Conservation (phyloP, 2,329 filamentous ascomycete genomes). For the Epichloe baconii region DNA sequence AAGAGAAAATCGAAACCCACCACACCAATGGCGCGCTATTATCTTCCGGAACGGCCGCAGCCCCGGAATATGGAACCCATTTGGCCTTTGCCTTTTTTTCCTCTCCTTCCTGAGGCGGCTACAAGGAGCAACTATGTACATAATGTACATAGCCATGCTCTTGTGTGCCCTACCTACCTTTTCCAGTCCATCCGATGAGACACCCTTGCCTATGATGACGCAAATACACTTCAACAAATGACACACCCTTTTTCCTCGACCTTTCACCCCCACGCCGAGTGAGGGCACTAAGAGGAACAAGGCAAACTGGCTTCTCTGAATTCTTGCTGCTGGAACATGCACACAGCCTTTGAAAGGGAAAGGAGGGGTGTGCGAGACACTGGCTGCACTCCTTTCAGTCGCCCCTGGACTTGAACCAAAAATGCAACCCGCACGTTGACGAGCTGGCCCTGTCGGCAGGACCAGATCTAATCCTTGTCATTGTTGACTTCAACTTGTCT, state of each 20-base stretch:
- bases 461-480: background rate
- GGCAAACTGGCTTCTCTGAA: background rate
- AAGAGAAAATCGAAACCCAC: background rate
- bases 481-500: constrained; percentile 11
- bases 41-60: constrained; percentile 11
- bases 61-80: constrained; percentile 8
- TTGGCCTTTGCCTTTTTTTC: background rate
- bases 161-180: too few relatives aligned
- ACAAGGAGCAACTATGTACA: too few relatives aligned
- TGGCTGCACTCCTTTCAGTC: background rate
- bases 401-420: background rate
- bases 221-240: too few relatives aligned
- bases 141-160: too few relatives aligned
- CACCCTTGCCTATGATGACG: too few relatives aligned
- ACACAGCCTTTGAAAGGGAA: background rate
- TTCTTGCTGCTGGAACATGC: background rate
- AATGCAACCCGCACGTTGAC: constrained; percentile 13
- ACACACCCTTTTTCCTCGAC: background rate
- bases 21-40: constrained; percentile 9
- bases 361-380: background rate
- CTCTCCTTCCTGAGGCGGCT: background rate
- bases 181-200: too few relatives aligned
- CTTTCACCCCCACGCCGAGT: background rate
- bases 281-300: background rate
- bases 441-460: constrained; percentile 7